Evolutionary conservation across 2,329 filamentous ascomycete genomes (phyloP), one percentile per base, ranked within the genome.

Genomic region (Cladosporium austrohemisphaericum): DNA sequence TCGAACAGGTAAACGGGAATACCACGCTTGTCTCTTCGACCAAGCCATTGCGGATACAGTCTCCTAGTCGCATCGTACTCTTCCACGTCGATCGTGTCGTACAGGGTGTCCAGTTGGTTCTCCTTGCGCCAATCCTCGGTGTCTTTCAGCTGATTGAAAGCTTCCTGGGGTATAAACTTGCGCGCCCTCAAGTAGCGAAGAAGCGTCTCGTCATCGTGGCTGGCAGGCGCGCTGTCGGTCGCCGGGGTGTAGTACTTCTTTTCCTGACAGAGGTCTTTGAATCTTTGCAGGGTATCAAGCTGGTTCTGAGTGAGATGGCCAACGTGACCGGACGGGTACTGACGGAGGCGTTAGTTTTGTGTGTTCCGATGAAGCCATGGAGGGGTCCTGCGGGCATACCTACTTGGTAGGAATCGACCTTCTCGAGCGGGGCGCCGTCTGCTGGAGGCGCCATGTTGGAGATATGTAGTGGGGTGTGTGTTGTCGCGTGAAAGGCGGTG

Each of bases 11-110:
- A 96, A 59, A 96, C 78, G 6, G 92, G 92, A 55, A 95, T 95
- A 57, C 92, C 92, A 59, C 90, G 86, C 59, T 83, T 86, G 71
- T 96, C 92, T 58, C 91, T 82, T 57, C 90, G 86, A 49, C 92
- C 92, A 16, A 88, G 94, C 87, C 90, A 96, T 81, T 95, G 89
- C 19, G 91, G 90, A 65, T 95, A 95, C 74, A 96, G 76, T 57
- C 81, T 77, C 50, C 86, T 78, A 53, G 87, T 86, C 62, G 86
- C 77, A 68, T 95, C 89, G 65, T 91, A 96, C 49, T 89, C 85
- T 2, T 88, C 80, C 18, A 91, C 71, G 52, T 95, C 88, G 61
- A 96, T 95, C 25, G 86, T 91, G 65, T 86, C 80, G 71, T 95
- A 96, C 29, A 96, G 75, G 36, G 81, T 75, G 54, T 90, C 81